A percentile compares a stretch with the other conserved stretches of the same genome.
Evolutionary conservation across 164 flowering plant species (phyloP).

Genomic region (Magnolia kwangsiensis): DNA sequence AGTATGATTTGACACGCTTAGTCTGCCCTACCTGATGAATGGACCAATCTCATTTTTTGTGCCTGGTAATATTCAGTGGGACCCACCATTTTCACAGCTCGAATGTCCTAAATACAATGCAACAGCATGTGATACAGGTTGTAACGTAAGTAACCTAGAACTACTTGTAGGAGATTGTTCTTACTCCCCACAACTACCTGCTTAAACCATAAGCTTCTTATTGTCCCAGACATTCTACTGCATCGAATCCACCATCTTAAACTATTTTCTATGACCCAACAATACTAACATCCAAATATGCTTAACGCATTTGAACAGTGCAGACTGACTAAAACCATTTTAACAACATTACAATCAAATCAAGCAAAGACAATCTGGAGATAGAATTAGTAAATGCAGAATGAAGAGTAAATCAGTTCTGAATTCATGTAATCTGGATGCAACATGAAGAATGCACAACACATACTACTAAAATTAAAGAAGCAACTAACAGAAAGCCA

Average conservation of each 20-base stretch:
- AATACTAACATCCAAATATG: not conserved
- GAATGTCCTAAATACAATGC: not conserved
- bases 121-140: not conserved
- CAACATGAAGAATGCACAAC: not conserved
- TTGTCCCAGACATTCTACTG: not conserved
- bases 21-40: not conserved
- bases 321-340: not conserved
- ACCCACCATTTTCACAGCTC: not conserved
- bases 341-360: not conserved
- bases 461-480: not conserved
- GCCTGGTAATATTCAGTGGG: not conserved
- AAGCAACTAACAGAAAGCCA: slow-evolving; percentile 34
- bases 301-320: not conserved
- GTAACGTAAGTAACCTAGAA: not conserved
- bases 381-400: not conserved
- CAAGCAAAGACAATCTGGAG: not conserved
- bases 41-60: not conserved
- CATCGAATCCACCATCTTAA: not conserved
- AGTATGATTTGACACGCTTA: not conserved
- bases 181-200: not conserved
- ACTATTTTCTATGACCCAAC: not conserved
- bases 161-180: not conserved
- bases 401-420: not conserved
- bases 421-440: not conserved
- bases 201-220: not conserved